Evolutionary conservation across 495 filamentous ascomycete species (phyloP), one percentile per base, ranked within the genome.

Genomic region (Echria macrotheca): DNA sequence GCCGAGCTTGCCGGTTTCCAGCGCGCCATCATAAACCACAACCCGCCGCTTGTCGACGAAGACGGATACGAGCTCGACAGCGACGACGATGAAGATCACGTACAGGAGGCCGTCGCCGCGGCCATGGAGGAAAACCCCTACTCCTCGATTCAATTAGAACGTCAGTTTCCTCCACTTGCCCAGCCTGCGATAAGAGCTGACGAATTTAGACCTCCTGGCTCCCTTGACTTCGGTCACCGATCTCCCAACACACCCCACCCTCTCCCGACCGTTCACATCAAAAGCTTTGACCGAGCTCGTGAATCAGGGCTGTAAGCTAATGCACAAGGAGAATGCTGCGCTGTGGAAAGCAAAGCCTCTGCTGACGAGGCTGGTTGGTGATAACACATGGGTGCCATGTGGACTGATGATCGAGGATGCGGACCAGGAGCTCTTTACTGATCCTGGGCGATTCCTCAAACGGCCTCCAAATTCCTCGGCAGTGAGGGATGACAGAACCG

Each of bases 181-280:
- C n/a, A n/a, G n/a, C n/a, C n/a, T n/a, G n/a, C n/a, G n/a, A n/a
- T n/a, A n/a, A n/a, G n/a, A n/a, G n/a, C n/a, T n/a, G n/a, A n/a
- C n/a, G n/a, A n/a, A n/a, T 10, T 2, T 59, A 96, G 91, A 87
- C 44, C 77, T 96, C 32, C 79, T 99, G 10, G 86, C 86, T 32
- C 93, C 93, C 19, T 69, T 97, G 43, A 94, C 89, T 45, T 77
- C 89, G 46, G 85, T 89, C 18, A 86, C 89, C 42, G 88, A 95
- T 63, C 76, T 99, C 25, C 81, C 87, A 3, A 75, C 69, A 29
- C 93, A 99, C 60, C 90, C 90, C 52, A 85, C 87, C 2, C 65
- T 96, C 43, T 89, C 89, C 25, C 76, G 82, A 57, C 79, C 91
- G 1, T 97, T 94, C 67, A 84, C 72, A 2, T 90, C 87, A 8